A percentile compares a stretch with the other conserved stretches of the same genome.
Evolutionary conservation across 805 yeast species (phyloP).

Genomic region (Teunomyces tritomae): DNA sequence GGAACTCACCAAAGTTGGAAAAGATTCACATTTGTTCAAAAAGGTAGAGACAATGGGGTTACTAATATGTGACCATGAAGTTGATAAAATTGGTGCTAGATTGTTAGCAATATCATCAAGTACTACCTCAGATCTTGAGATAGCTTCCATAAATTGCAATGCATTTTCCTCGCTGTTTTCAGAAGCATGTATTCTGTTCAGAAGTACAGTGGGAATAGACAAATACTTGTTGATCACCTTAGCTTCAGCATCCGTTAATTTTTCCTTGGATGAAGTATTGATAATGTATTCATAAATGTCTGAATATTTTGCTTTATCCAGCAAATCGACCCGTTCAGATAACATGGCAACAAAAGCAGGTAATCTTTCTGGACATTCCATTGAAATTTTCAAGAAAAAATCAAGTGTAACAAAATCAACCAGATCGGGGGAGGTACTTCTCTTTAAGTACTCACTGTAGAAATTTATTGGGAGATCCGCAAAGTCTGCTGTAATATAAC

Average conservation of each 20-base stretch:
- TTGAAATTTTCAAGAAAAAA: conserved; percentile 26
- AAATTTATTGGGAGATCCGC: conserved; percentile 20
- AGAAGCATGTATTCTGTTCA: conserved; percentile 15
- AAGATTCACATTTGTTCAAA: not conserved
- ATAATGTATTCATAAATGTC: conserved; percentile 31
- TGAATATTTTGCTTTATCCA: conserved; percentile 13
- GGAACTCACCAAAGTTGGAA: not conserved
- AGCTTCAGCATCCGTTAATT: conserved; percentile 19
- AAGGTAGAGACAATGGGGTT: not conserved
- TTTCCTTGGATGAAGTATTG: conserved; percentile 22
- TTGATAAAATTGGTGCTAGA: not conserved
- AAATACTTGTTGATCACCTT: conserved; percentile 17
- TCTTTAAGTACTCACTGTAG: conserved; percentile 8
- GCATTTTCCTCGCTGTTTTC: conserved; percentile 7
- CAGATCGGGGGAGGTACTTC: conserved; percentile 20
- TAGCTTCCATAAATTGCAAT: conserved; percentile 13
- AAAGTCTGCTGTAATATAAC: conserved; percentile 25
- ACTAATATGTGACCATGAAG: not conserved
- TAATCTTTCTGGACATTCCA: conserved; percentile 14
- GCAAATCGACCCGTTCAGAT: conserved; percentile 6
- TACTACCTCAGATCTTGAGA: not conserved
- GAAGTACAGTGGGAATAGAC: conserved; percentile 14
- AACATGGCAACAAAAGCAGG: conserved; percentile 5
- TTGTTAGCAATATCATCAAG: not conserved
- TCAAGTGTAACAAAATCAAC: conserved; percentile 32